These are phyloP conservation scores for Microsporum ferrugineum DNA, from an alignment of 2,329 filamentous ascomycete species.

Conservation along the genomic window DNA sequence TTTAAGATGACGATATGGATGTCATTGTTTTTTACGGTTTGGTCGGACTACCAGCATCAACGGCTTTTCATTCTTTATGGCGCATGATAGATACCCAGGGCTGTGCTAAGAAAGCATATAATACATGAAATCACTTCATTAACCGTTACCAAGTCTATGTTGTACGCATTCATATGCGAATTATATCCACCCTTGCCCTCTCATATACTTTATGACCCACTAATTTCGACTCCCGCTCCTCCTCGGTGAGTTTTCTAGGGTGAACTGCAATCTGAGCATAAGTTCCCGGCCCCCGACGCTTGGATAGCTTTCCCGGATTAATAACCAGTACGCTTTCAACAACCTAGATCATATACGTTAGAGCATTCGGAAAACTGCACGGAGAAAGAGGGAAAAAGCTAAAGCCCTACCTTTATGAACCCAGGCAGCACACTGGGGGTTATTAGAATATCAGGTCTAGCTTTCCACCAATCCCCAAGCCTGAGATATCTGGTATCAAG, in stretches of 20 bases:
- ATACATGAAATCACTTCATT: background rate
- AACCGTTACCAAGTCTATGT: background rate
- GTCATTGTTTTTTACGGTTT: background rate
- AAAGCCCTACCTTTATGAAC: slow-evolving; percentile 64
- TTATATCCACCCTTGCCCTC: slow-evolving; percentile 74
- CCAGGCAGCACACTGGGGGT: slow-evolving; percentile 71
- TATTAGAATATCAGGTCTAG: slow-evolving; percentile 72
- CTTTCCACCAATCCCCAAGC: slow-evolving; percentile 80
- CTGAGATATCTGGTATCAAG: slow-evolving; percentile 77
- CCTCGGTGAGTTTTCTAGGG: slow-evolving; percentile 49
- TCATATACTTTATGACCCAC: slow-evolving; percentile 68
- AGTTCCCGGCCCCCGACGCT: slow-evolving; percentile 71
- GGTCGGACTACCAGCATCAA: background rate
- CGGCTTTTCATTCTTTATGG: background rate
- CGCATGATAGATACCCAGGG: background rate
- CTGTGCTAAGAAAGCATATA: background rate
- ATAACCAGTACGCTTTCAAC: slow-evolving; percentile 81
- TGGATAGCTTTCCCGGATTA: slow-evolving; percentile 81
- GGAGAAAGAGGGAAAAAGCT: background rate
- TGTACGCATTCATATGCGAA: slow-evolving; percentile 50
- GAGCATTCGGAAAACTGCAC: background rate
- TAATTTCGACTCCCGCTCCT: slow-evolving; percentile 47
- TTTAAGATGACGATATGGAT: slow-evolving; percentile 21
- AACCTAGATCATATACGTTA: slow-evolving; percentile 46
- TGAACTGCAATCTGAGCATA: slow-evolving; percentile 70